A percentile compares a stretch with the other conserved stretches of the same genome.
Conservation (phyloP, 257 asterid genomes). For the Coffea eugenioides region DNA sequence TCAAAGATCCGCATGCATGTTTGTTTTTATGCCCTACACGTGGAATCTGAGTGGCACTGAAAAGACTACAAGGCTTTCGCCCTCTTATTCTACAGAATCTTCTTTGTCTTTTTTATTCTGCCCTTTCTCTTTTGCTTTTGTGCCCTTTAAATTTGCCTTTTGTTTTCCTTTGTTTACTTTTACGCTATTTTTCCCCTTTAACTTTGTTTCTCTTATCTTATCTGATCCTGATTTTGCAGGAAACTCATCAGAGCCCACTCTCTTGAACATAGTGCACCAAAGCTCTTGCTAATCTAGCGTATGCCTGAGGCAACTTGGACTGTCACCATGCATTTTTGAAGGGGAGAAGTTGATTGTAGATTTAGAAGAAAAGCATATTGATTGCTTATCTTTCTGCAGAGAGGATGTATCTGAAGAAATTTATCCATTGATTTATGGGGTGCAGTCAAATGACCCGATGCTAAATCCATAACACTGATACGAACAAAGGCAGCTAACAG, state of each 20-base stretch:
- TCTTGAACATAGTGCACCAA: neutral
- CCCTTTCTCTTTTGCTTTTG: neutral
- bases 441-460: too few relatives aligned
- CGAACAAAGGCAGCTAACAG: too few relatives aligned
- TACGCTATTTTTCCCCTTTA: neutral
- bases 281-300: too few relatives aligned
- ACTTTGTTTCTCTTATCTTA: too few relatives aligned
- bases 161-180: neutral
- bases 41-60: slow-evolving; percentile 8
- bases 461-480: too few relatives aligned
- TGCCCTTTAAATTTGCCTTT: neutral
- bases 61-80: neutral
- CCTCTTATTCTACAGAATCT: neutral
- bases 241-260: slow-evolving; percentile 3
- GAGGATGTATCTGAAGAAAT: too few relatives aligned
- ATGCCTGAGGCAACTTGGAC: too few relatives aligned
- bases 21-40: slow-evolving; percentile 14
- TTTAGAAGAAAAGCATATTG: too few relatives aligned
- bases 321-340: too few relatives aligned
- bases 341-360: too few relatives aligned
- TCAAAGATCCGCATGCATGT: slow-evolving; percentile 12
- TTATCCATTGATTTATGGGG: too few relatives aligned
- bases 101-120: neutral
- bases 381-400: too few relatives aligned
- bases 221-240: neutral